phyloP scores from a whole-genome alignment of 176 grass and related monocot genomes.

The Metroxylon sagu region DNA sequence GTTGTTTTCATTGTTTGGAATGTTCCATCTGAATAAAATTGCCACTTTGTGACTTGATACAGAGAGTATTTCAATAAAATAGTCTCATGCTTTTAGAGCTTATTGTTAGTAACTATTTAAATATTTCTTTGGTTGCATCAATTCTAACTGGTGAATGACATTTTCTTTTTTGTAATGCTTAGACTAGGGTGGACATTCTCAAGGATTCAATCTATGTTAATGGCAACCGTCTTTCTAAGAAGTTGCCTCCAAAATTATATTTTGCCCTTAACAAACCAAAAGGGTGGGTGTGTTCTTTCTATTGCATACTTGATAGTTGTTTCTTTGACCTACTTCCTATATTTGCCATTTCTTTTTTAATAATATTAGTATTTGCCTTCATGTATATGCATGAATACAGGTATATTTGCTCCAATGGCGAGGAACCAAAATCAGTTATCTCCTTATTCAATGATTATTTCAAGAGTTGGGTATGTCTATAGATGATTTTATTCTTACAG shows the following conservation, averaged over 20 bases:
- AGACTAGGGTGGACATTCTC: slow-evolving; percentile 67
- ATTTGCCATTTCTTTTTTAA: too few species aligned
- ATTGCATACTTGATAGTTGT: neutral
- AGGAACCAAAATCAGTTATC: slow-evolving; percentile 81
- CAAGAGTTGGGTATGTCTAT: slow-evolving; percentile 72
- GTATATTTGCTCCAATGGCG: slow-evolving; percentile 78
- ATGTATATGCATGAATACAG: slow-evolving; percentile 15
- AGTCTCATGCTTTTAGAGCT: too few species aligned
- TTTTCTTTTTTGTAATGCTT: slow-evolving; percentile 22
- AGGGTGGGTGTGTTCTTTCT: slow-evolving; percentile 39
- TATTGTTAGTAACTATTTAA: too few species aligned
- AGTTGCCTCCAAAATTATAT: slow-evolving; percentile 70
- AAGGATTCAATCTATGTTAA: slow-evolving; percentile 98
- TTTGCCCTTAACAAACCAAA: slow-evolving; percentile 97
- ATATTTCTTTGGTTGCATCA: neutral
- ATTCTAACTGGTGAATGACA: neutral
- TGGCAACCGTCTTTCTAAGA: slow-evolving; percentile 79
- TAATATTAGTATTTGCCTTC: too few species aligned
- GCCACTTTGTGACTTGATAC: too few species aligned
- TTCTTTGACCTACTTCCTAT: too few species aligned
- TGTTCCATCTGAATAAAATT: too few species aligned
- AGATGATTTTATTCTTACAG: slow-evolving; percentile 19
- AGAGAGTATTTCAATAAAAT: too few species aligned
- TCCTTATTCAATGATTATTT: slow-evolving; percentile 72
- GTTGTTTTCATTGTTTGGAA: too few species aligned